A percentile compares a stretch with the other conserved stretches of the same genome.
phyloP scores from a whole-genome alignment of 371 early-diverging fungal species.

The Entomophthora muscae region DNA sequence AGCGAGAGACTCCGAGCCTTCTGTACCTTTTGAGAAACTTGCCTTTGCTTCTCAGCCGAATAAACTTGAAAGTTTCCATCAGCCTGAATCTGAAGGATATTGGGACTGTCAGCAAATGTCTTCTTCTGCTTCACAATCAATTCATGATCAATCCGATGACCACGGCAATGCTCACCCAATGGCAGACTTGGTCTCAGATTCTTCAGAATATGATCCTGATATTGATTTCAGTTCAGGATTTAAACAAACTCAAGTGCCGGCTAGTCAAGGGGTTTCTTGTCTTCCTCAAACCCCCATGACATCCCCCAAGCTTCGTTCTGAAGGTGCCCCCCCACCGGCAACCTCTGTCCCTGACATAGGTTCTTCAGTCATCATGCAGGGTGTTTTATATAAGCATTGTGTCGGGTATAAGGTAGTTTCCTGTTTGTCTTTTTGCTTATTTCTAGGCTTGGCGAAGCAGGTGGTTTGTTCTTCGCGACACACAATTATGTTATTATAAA shows the following conservation, averaged over 20 bases:
- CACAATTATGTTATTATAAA: neutral
- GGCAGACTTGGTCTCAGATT: neutral
- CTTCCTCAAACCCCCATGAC: neutral
- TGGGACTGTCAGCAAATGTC: neutral
- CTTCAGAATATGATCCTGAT: neutral
- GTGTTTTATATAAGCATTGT: neutral
- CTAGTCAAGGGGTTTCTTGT: neutral
- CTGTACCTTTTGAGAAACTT: neutral
- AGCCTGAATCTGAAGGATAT: neutral
- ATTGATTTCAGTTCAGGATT: neutral
- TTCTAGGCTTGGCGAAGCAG: neutral
- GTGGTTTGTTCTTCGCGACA: neutral
- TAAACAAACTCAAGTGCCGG: neutral
- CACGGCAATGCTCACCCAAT: neutral
- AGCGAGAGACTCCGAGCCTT: neutral
- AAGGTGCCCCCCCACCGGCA: neutral
- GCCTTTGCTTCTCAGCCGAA: neutral
- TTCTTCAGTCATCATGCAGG: neutral
- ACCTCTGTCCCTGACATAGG: neutral
- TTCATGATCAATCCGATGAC: neutral
- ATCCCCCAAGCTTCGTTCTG: neutral
- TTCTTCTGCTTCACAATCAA: neutral
- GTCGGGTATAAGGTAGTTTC: neutral
- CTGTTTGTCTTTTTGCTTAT: neutral
- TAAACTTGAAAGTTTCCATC: neutral